These are phyloP conservation scores for Physcomitrellopsis africana DNA, from an alignment of 225 moss, liverwort and hornwort species.

Conservation along the genomic window DNA sequence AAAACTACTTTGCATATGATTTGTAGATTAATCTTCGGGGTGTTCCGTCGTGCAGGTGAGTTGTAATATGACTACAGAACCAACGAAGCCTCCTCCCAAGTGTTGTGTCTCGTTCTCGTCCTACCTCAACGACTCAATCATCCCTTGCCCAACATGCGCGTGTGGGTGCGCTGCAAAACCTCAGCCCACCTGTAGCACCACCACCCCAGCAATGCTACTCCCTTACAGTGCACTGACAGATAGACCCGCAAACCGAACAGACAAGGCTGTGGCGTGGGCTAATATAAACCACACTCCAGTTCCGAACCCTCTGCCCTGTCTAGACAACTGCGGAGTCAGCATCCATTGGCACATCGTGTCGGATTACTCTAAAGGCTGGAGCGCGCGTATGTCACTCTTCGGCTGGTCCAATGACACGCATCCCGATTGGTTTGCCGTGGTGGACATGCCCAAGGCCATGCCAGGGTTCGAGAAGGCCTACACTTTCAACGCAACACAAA, in stretches of 20 bases:
- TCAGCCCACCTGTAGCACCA: slow-evolving; percentile 37
- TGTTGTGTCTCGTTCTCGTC: slow-evolving; percentile 78
- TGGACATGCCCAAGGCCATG: slow-evolving; percentile 55
- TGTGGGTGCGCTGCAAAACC: slow-evolving; percentile 50
- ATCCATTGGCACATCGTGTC: slow-evolving; percentile 94
- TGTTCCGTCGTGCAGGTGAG: slow-evolving; percentile 29
- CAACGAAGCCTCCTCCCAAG: slow-evolving; percentile 42
- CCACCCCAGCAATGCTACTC: slow-evolving; percentile 56
- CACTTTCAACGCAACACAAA: slow-evolving; percentile 69
- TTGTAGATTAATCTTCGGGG: background rate
- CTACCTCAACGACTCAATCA: slow-evolving; percentile 65
- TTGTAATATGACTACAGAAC: slow-evolving; percentile 28
- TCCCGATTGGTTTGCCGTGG: slow-evolving; percentile 67
- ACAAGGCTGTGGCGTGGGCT: slow-evolving; percentile 60
- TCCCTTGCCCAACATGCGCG: slow-evolving; percentile 68
- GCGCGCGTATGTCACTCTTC: slow-evolving; percentile 74
- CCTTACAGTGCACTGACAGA: slow-evolving; percentile 63
- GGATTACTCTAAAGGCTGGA: slow-evolving; percentile 77
- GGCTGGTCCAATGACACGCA: slow-evolving; percentile 63
- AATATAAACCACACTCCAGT: slow-evolving; percentile 40
- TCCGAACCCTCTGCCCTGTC: slow-evolving; percentile 68
- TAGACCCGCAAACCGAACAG: slow-evolving; percentile 58
- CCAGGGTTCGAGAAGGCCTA: slow-evolving; percentile 63
- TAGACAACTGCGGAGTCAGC: slow-evolving; percentile 78
- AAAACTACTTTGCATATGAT: background rate